Evolutionary conservation across 306 rosid genomes (phyloP).

Genomic region (Ziziphus jujuba): DNA sequence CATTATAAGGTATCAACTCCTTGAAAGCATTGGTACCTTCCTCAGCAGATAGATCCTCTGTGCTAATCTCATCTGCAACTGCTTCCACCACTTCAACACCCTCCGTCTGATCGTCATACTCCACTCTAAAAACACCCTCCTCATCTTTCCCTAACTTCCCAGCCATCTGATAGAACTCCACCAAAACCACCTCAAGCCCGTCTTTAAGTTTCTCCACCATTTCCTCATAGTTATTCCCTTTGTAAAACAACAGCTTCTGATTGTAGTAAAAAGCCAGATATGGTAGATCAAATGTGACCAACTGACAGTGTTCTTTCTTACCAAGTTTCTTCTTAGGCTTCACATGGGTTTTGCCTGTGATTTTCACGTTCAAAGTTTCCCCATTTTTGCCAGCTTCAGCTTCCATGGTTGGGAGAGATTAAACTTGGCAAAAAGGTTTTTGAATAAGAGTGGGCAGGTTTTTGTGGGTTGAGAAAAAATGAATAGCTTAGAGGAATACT

Average conservation of each 20-base stretch:
- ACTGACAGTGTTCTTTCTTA: slow-evolving; percentile 54
- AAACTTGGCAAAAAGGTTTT: not conserved
- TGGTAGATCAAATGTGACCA: slow-evolving; percentile 88
- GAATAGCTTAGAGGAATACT: slow-evolving; percentile 2
- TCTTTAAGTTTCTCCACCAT: slow-evolving; percentile 67
- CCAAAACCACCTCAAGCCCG: slow-evolving; percentile 60
- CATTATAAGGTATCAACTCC: slow-evolving; percentile 69
- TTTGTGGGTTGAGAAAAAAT: slow-evolving; percentile 8
- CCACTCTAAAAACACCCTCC: slow-evolving; percentile 84
- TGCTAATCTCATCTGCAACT: slow-evolving; percentile 48
- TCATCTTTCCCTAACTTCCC: slow-evolving; percentile 85
- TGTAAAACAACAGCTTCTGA: slow-evolving; percentile 80
- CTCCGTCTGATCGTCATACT: slow-evolving; percentile 55
- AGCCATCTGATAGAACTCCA: slow-evolving; percentile 74
- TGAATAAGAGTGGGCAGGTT: too few species aligned
- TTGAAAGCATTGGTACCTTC: slow-evolving; percentile 56
- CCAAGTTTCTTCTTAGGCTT: slow-evolving; percentile 62
- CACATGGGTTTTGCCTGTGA: slow-evolving; percentile 54
- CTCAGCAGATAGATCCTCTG: slow-evolving; percentile 60
- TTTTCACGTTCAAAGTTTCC: slow-evolving; percentile 42
- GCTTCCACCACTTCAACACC: slow-evolving; percentile 82
- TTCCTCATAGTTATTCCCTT: slow-evolving; percentile 50
- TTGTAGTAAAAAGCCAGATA: slow-evolving; percentile 93
- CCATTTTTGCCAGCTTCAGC: slow-evolving; percentile 34
- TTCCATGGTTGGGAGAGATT: slow-evolving; percentile 37